Evolutionary conservation across 306 rosid species (phyloP).

Genomic region (Ziziphus jujuba): DNA sequence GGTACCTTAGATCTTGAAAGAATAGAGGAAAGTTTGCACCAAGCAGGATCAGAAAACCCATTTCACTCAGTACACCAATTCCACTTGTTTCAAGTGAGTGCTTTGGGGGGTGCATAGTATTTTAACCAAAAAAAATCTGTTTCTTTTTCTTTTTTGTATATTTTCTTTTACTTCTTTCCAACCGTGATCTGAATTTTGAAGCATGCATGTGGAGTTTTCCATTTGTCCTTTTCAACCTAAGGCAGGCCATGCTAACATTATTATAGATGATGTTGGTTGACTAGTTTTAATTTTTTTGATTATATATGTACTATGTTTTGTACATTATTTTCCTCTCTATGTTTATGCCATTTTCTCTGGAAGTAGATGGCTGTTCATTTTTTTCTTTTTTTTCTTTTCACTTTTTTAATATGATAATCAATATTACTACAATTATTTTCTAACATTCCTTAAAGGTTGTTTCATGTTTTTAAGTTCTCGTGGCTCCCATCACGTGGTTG

Average conservation of each 20-base stretch:
- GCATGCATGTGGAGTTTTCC: conserved; percentile 9
- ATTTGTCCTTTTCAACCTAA: conserved; percentile 12
- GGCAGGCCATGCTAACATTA: neutral
- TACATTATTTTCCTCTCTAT: neutral
- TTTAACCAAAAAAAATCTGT: too few species aligned
- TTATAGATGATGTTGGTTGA: conserved; percentile 16
- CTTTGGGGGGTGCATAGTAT: too few species aligned
- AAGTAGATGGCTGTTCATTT: too few species aligned
- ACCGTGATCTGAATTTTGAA: neutral
- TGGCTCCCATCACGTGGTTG: neutral
- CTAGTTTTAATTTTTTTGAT: conserved; percentile 2
- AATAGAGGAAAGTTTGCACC: too few species aligned
- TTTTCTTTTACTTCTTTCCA: neutral
- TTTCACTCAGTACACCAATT: too few species aligned
- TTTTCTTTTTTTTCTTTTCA: too few species aligned
- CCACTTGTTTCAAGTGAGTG: too few species aligned
- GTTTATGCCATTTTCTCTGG: neutral
- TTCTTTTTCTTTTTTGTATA: too few species aligned
- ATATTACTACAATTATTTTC: neutral
- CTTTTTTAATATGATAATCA: too few species aligned
- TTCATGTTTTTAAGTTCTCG: neutral
- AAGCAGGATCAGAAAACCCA: too few species aligned
- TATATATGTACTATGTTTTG: neutral
- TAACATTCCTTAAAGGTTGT: neutral
- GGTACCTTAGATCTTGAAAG: too few species aligned